These are phyloP conservation scores for Pleurotus salmoneostramineus DNA, from an alignment of 768 basidiomycete genomes.

Conservation along the genomic window DNA sequence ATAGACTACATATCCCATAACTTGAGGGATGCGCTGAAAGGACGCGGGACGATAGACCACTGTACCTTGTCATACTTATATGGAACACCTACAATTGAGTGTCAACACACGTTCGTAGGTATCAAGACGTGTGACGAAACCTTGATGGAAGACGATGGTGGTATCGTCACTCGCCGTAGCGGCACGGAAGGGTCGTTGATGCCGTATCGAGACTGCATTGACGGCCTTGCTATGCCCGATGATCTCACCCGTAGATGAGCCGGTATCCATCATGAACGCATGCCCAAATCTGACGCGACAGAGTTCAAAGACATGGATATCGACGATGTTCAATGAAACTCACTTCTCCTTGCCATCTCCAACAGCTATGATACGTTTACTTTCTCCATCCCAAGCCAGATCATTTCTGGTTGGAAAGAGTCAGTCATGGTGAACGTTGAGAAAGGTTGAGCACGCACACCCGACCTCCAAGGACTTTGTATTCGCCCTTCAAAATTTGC, in stretches of 20 bases:
- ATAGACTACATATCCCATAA: slow-evolving; percentile 48
- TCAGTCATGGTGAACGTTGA: not conserved
- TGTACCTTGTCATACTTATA: slow-evolving; percentile 89
- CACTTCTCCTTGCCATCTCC: slow-evolving; percentile 92
- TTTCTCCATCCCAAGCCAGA: slow-evolving; percentile 94
- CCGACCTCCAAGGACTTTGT: slow-evolving; percentile 66
- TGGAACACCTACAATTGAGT: slow-evolving; percentile 53
- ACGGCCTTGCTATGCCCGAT: slow-evolving; percentile 87
- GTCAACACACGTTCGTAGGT: not conserved
- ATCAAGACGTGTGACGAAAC: slow-evolving; percentile 22
- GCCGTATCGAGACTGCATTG: slow-evolving; percentile 85
- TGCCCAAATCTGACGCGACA: slow-evolving; percentile 62
- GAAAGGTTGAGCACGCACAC: slow-evolving; percentile 44
- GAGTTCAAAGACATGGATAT: not conserved
- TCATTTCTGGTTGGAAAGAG: slow-evolving; percentile 60
- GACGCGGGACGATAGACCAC: not conserved
- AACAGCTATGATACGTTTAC: slow-evolving; percentile 91
- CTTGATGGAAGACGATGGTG: slow-evolving; percentile 80
- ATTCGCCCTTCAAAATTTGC: slow-evolving; percentile 77
- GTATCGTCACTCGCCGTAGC: slow-evolving; percentile 85
- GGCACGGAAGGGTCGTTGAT: slow-evolving; percentile 87
- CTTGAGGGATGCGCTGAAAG: not conserved
- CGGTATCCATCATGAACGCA: slow-evolving; percentile 81
- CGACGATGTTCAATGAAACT: slow-evolving; percentile 9
- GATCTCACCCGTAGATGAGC: slow-evolving; percentile 85